These are phyloP conservation scores for Podaxis sp. DNA, from an alignment of 768 basidiomycete species.

Conservation along the genomic window DNA sequence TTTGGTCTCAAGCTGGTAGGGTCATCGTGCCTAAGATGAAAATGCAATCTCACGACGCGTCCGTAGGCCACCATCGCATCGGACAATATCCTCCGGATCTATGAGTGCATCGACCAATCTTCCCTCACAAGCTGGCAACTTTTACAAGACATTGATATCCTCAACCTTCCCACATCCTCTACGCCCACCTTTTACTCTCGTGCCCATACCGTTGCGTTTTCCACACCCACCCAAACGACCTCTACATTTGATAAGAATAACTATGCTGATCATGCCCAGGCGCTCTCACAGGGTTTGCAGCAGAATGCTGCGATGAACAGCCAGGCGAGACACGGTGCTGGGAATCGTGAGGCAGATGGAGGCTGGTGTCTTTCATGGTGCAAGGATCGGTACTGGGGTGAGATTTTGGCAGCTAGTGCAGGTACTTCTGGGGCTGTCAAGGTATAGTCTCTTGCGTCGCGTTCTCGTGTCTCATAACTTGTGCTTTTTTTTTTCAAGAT, in stretches of 20 bases:
- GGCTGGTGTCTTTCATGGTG: conserved; percentile 97
- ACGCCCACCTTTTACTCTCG: conserved; percentile 29
- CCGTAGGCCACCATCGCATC: conserved; percentile 83
- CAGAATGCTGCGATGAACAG: conserved; percentile 21
- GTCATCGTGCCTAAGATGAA: conserved; percentile 1
- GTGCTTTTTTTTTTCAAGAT: conserved; percentile 38
- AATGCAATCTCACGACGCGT: neutral
- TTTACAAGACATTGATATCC: conserved; percentile 72
- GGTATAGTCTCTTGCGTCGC: conserved; percentile 30
- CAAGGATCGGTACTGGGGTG: conserved; percentile 94
- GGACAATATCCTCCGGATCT: conserved; percentile 83
- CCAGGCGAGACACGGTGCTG: conserved; percentile 35
- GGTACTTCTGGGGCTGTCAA: conserved; percentile 75
- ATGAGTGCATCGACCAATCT: conserved; percentile 83
- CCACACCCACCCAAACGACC: conserved; percentile 68
- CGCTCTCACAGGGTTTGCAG: conserved; percentile 49
- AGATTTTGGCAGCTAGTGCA: conserved; percentile 73
- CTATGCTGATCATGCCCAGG: conserved; percentile 59
- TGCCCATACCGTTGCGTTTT: conserved; percentile 54
- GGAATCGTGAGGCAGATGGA: conserved; percentile 79
- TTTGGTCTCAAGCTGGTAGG: conserved; percentile 86
- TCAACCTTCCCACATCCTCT: conserved; percentile 39
- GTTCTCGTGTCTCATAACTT: neutral
- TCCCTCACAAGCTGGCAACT: conserved; percentile 73
- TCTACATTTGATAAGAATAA: conserved; percentile 51